phyloP scores from a whole-genome alignment of 345 rosid species.

The Eucalyptus fibrosa region DNA sequence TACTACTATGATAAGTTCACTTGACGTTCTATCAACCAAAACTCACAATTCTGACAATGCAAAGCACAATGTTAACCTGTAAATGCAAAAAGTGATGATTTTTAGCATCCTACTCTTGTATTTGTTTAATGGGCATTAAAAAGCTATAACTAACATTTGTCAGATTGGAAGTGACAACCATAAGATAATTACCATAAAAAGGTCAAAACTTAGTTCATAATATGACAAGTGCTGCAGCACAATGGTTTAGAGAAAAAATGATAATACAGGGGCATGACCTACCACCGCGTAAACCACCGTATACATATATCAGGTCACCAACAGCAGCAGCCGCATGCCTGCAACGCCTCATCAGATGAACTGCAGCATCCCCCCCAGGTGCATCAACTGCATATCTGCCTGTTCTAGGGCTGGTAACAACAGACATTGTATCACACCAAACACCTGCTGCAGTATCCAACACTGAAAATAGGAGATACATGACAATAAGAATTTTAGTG shows the following conservation, averaged over 20 bases:
- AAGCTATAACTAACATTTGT: background rate
- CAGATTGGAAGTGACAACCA: background rate
- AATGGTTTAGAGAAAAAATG: background rate
- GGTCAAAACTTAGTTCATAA: background rate
- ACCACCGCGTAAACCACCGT: conserved; percentile 99
- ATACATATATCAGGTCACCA: conserved; percentile 87
- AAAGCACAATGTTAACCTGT: background rate
- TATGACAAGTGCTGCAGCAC: background rate
- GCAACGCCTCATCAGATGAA: conserved; percentile 96
- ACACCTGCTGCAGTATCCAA: conserved; percentile 99
- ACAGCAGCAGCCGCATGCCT: conserved; percentile 99
- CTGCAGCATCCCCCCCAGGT: conserved; percentile 97
- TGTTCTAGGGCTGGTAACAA: conserved; percentile 90
- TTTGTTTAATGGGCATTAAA: background rate
- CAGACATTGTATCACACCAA: conserved; percentile 99
- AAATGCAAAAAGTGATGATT: background rate
- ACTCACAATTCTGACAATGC: background rate
- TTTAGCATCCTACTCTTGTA: background rate
- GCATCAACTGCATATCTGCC: conserved; percentile 91
- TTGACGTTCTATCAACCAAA: background rate
- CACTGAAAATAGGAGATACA: conserved; percentile 24
- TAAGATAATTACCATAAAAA: background rate
- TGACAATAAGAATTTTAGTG: background rate
- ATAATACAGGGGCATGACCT: conserved; percentile 11
- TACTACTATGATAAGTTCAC: background rate